Percentiles rank a stretch among this genome's conserved stretches.
These are phyloP conservation scores for Ceratocystis eucalypticola DNA, from an alignment of 2,329 filamentous ascomycete genomes.

Conservation along the genomic window DNA sequence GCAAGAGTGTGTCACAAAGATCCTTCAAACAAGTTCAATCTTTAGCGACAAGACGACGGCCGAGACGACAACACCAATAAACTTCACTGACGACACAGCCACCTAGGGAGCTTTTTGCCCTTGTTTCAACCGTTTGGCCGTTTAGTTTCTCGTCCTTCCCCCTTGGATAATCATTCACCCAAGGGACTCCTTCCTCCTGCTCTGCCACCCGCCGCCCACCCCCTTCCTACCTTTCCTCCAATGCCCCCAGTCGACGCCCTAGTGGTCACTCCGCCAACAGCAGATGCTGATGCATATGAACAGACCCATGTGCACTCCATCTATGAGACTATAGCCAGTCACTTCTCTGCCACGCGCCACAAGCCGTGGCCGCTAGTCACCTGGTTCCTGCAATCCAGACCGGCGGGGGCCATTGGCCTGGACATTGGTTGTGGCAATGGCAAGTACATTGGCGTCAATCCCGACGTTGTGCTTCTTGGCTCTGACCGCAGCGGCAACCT, in stretches of 20 bases:
- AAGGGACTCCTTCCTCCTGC: not conserved
- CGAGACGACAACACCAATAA: not conserved
- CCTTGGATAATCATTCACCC: not conserved
- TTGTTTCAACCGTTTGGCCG: not conserved
- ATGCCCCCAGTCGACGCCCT: not conserved
- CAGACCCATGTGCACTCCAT: constrained; percentile 77
- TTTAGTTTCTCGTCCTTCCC: not conserved
- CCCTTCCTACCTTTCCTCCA: not conserved
- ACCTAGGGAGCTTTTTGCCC: not conserved
- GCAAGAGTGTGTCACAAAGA: not conserved
- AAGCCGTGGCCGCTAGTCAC: constrained; percentile 89
- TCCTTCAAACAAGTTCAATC: not conserved
- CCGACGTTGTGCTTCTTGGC: constrained; percentile 62
- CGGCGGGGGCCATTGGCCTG: constrained; percentile 62
- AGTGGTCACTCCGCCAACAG: not conserved
- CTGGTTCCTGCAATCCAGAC: constrained; percentile 53
- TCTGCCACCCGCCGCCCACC: not conserved
- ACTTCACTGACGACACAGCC: not conserved
- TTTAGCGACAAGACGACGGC: not conserved
- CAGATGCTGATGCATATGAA: constrained; percentile 50
- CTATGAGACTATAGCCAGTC: constrained; percentile 74
- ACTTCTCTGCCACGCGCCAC: constrained; percentile 69
- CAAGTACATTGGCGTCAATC: constrained; percentile 79
- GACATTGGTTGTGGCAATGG: constrained; percentile 96
- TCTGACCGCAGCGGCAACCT: constrained; percentile 63